A percentile compares a stretch with the other conserved stretches of the same genome.
Evolutionary conservation across 1,139 yeast species (phyloP).

Genomic region (Diutina catenulata): DNA sequence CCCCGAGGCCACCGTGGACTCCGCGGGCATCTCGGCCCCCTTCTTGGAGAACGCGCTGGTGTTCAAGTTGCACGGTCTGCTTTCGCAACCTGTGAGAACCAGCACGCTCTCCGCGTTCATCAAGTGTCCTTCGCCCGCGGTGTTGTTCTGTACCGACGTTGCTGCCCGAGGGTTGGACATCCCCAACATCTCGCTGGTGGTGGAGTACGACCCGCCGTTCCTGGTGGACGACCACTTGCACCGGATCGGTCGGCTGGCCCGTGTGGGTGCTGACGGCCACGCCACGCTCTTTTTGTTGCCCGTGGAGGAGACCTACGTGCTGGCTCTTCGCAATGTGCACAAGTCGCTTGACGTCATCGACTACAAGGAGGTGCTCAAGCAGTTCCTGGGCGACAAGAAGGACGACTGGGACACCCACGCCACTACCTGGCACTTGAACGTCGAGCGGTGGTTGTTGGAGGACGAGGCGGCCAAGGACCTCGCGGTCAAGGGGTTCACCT

Average conservation of each 20-base stretch:
- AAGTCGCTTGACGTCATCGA: slow-evolving; percentile 31
- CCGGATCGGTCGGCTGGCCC: slow-evolving; percentile 65
- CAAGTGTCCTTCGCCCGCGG: slow-evolving; percentile 34
- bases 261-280: slow-evolving; percentile 57
- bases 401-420: slow-evolving; percentile 87
- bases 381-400: slow-evolving; percentile 31
- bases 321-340: slow-evolving; percentile 41
- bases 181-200: slow-evolving; percentile 52
- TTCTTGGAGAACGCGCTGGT: slow-evolving; percentile 35
- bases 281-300: slow-evolving; percentile 73
- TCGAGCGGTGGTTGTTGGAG: slow-evolving; percentile 80
- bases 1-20: slow-evolving; percentile 8
- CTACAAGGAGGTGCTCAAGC: slow-evolving; percentile 42
- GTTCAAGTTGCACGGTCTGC: slow-evolving; percentile 85
- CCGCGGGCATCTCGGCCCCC: slow-evolving; percentile 17
- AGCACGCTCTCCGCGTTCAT: slow-evolving; percentile 61
- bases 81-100: slow-evolving; percentile 73
- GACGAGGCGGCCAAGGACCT: slow-evolving; percentile 45
- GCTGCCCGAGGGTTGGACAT: slow-evolving; percentile 65
- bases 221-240: slow-evolving; percentile 62
- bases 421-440: slow-evolving; percentile 87
- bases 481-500: slow-evolving; percentile 71
- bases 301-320: slow-evolving; percentile 81
- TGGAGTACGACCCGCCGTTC: slow-evolving; percentile 63
- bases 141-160: slow-evolving; percentile 75